Percentiles rank a stretch among this genome's conserved stretches.
phyloP scores from a whole-genome alignment of 345 rosid genomes.

The Citrus unshiu region DNA sequence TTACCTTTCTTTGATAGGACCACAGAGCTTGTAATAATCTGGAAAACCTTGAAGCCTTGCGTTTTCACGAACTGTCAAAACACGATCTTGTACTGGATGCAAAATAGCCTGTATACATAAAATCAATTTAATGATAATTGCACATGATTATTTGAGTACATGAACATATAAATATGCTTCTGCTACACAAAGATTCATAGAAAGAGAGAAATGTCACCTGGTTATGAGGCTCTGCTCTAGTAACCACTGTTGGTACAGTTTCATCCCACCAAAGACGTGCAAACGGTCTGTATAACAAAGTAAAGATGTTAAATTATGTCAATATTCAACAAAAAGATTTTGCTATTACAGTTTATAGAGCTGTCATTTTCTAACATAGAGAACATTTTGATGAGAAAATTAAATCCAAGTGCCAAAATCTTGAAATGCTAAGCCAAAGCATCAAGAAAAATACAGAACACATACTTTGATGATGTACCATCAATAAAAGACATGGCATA shows the following conservation, averaged over 20 bases:
- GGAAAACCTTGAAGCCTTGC: conserved; percentile 81
- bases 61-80: conserved; percentile 61
- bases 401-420: background rate
- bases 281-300: conserved; percentile 44
- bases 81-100: conserved; percentile 69
- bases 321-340: background rate
- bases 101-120: conserved; percentile 39
- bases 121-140: background rate
- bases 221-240: conserved; percentile 73
- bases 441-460: background rate
- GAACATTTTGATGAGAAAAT: background rate
- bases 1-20: conserved; percentile 64
- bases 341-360: background rate
- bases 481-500: conserved; percentile 22
- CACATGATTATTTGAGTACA: background rate
- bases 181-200: background rate
- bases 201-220: conserved; percentile 34
- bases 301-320: background rate
- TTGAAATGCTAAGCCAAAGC: background rate
- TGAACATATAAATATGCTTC: background rate
- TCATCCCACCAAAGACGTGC: conserved; percentile 93
- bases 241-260: conserved; percentile 76
- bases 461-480: conserved; percentile 44
- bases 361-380: background rate
- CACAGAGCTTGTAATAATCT: conserved; percentile 54